Evolutionary conservation across 441 rosid genomes (phyloP).

Genomic region (Melastoma candidum): DNA sequence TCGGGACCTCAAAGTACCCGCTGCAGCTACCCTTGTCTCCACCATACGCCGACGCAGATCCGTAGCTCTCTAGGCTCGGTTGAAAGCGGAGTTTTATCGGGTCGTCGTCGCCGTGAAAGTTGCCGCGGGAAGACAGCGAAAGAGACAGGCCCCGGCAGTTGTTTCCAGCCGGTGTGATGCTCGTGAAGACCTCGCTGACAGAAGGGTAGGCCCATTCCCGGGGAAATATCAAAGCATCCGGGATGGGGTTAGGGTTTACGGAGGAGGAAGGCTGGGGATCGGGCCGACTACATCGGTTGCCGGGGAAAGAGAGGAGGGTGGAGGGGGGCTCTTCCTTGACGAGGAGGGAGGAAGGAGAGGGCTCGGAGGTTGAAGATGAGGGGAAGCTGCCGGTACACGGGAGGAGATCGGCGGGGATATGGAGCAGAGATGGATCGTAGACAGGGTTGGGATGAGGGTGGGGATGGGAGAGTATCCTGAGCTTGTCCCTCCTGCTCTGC

Average conservation of each 20-base stretch:
- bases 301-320: constrained; percentile 7
- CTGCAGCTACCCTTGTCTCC: constrained; percentile 27
- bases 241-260: neutral
- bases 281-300: constrained; percentile 30
- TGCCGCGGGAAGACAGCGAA: constrained; percentile 51
- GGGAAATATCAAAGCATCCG: no score
- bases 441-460: no score
- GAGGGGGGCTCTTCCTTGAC: neutral
- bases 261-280: constrained; percentile 7
- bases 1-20: constrained; percentile 31
- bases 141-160: constrained; percentile 29
- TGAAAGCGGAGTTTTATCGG: constrained; percentile 37
- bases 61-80: constrained; percentile 41
- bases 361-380: neutral
- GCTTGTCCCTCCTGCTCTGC: constrained; percentile 21
- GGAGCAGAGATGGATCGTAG: no score
- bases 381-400: no score
- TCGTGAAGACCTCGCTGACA: no score
- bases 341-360: neutral
- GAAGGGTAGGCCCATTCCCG: no score
- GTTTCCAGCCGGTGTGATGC: neutral
- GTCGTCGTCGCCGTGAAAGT: constrained; percentile 7
- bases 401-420: no score
- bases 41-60: constrained; percentile 20
- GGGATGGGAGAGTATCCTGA: constrained; percentile 2